Evolutionary conservation across 108 stramenopile genomes (phyloP).

Genomic region (Cylindrotheca fusiformis): DNA sequence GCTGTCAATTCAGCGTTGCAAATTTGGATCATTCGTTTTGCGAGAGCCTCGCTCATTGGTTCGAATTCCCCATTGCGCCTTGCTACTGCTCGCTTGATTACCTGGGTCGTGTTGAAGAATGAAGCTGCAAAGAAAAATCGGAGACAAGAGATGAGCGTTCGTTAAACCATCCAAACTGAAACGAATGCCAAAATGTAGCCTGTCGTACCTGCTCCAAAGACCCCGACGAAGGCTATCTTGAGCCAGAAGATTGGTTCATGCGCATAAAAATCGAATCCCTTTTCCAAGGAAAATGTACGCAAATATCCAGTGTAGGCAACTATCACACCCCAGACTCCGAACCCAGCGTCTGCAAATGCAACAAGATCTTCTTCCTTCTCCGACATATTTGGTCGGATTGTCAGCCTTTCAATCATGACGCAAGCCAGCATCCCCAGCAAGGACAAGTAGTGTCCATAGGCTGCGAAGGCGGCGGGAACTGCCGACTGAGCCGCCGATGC

Average conservation of each 20-base stretch:
- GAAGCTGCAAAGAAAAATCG: neutral
- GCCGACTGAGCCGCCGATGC: slow-evolving; percentile 47
- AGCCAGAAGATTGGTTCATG: slow-evolving; percentile 87
- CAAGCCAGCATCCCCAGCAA: slow-evolving; percentile 51
- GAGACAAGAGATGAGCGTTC: neutral
- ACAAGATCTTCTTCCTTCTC: slow-evolving; percentile 57
- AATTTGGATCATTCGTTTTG: slow-evolving; percentile 36
- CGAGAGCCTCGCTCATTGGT: slow-evolving; percentile 43
- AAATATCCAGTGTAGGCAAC: slow-evolving; percentile 59
- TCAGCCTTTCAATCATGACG: slow-evolving; percentile 60
- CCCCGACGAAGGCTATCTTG: slow-evolving; percentile 62
- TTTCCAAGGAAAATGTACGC: slow-evolving; percentile 57
- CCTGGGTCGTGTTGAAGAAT: slow-evolving; percentile 57
- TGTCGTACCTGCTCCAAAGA: slow-evolving; percentile 33
- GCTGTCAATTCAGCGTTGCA: slow-evolving; percentile 54
- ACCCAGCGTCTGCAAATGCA: slow-evolving; percentile 51
- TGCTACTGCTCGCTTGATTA: slow-evolving; percentile 50
- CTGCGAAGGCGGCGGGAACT: slow-evolving; percentile 55
- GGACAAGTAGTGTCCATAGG: slow-evolving; percentile 72
- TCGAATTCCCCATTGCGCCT: slow-evolving; percentile 39
- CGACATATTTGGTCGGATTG: slow-evolving; percentile 61
- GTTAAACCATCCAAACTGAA: neutral
- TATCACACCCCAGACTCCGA: slow-evolving; percentile 45
- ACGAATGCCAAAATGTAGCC: neutral
- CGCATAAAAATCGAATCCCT: slow-evolving; percentile 73